A percentile compares a stretch with the other conserved stretches of the same genome.
These are phyloP conservation scores for Heimioporus sp. DNA, from an alignment of 768 basidiomycete species.

Conservation along the genomic window DNA sequence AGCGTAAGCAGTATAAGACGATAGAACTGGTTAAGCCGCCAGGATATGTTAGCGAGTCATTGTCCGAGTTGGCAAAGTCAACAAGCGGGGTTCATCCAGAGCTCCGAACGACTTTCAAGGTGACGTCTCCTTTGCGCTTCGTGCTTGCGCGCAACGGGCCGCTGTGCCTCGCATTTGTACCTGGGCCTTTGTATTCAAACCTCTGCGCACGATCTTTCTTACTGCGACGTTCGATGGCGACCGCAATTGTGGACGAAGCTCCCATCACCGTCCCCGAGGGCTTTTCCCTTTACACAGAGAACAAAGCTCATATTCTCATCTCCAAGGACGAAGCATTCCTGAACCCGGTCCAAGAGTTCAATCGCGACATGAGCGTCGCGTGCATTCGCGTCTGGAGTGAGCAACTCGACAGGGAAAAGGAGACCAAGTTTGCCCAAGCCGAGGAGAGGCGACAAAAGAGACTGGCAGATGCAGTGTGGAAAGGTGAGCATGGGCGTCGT, in stretches of 20 bases:
- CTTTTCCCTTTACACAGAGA: slow-evolving; percentile 78
- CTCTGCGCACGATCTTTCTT: not conserved
- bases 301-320: slow-evolving; percentile 76
- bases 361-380: slow-evolving; percentile 89
- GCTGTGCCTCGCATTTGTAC: slow-evolving; percentile 23
- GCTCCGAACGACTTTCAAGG: too few species aligned
- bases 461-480: slow-evolving; percentile 34
- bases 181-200: too few species aligned
- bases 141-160: slow-evolving; percentile 22
- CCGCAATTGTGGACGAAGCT: slow-evolving; percentile 6
- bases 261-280: slow-evolving; percentile 61
- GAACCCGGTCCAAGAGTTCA: slow-evolving; percentile 98
- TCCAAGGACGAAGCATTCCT: slow-evolving; percentile 82
- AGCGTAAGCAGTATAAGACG: too few species aligned
- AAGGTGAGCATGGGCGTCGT: slow-evolving; percentile 36
- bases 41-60: too few species aligned
- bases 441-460: slow-evolving; percentile 48
- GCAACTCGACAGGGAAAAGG: slow-evolving; percentile 58
- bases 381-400: slow-evolving; percentile 91
- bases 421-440: slow-evolving; percentile 53
- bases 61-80: too few species aligned
- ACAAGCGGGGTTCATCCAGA: too few species aligned
- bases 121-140: not conserved
- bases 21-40: too few species aligned
- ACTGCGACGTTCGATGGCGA: slow-evolving; percentile 2